phyloP scores from a whole-genome alignment of 2,329 filamentous ascomycete genomes.

The Epichloe hybrida region DNA sequence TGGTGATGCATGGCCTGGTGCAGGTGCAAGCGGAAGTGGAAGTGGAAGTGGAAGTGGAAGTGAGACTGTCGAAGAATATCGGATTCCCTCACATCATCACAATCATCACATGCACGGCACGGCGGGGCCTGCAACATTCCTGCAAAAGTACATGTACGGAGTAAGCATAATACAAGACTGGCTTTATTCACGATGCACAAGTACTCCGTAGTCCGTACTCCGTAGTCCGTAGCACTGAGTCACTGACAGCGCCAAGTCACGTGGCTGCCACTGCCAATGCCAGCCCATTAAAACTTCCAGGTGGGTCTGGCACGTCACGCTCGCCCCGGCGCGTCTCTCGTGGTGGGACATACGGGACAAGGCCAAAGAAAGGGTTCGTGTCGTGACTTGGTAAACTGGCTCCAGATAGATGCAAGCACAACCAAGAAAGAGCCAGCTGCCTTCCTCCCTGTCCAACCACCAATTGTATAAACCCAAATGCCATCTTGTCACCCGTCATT shows the following conservation, averaged over 20 bases:
- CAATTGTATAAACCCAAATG: neutral
- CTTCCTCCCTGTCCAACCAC: neutral
- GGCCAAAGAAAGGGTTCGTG: neutral
- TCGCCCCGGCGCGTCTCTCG: constrained; percentile 18
- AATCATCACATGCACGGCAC: neutral
- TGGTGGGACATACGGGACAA: neutral
- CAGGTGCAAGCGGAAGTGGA: neutral
- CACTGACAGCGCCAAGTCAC: constrained; percentile 14
- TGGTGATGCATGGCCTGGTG: no score
- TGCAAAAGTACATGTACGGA: no score
- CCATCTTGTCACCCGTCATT: neutral
- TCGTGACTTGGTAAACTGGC: neutral
- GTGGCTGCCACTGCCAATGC: constrained; percentile 9
- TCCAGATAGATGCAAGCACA: neutral
- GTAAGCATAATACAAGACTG: no score
- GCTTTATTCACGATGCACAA: neutral
- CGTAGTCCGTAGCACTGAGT: no score
- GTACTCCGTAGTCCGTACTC: neutral
- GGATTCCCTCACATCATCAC: neutral
- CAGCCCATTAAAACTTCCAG: constrained; percentile 9
- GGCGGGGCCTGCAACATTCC: no score
- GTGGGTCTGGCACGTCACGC: constrained; percentile 26
- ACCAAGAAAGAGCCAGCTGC: neutral
- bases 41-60: neutral
- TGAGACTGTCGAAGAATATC: neutral